Conservation (phyloP, 441 rosid species). For the Corymbia calophylla region DNA sequence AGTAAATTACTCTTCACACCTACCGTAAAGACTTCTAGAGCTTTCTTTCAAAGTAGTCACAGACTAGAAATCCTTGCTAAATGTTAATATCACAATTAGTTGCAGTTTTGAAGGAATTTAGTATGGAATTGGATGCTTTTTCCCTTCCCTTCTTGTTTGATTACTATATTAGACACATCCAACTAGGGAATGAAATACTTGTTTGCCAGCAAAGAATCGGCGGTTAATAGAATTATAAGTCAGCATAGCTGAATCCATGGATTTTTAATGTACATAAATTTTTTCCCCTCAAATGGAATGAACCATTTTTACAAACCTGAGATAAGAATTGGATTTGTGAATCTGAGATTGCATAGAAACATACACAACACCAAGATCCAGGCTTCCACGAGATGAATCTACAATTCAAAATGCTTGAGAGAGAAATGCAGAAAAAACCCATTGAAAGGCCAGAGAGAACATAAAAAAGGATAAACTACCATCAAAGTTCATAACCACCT, state of each 20-base stretch:
- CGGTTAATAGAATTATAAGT: not conserved
- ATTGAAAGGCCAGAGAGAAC: not conserved
- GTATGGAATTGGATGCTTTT: not conserved
- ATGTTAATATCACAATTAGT: not conserved
- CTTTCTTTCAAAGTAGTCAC: not conserved
- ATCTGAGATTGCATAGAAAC: not conserved
- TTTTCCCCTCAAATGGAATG: not conserved
- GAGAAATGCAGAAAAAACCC: not conserved
- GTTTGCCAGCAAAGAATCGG: not conserved
- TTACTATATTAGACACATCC: not conserved
- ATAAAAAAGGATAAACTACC: not conserved
- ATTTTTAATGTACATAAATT: not conserved
- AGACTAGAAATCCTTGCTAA: not conserved
- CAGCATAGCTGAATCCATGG: not conserved
- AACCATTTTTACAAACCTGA: not conserved
- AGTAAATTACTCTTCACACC: not conserved
- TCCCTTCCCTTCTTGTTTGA: not conserved
- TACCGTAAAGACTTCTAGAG: not conserved
- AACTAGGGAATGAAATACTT: not conserved
- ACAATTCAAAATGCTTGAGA: not conserved
- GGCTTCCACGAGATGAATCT: not conserved
- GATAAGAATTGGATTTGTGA: not conserved
- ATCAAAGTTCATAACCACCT: not conserved
- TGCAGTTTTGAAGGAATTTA: not conserved
- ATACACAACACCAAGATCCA: not conserved